Conservation (phyloP, 164 flowering plant genomes). For the Liriodendron chinense region DNA sequence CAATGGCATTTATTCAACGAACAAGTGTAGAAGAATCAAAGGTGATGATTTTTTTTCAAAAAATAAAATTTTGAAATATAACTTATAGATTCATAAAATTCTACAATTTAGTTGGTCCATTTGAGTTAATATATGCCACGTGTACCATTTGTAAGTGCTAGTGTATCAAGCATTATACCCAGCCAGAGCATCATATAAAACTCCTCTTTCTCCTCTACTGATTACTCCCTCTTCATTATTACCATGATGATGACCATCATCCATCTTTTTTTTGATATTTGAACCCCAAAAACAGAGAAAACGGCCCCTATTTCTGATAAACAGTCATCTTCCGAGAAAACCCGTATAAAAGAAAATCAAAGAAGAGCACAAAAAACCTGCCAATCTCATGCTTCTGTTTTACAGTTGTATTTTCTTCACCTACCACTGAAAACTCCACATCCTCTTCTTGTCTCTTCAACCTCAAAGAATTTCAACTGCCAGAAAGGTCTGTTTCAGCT, state of each 20-base stretch:
- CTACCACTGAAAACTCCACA: conserved; percentile 85
- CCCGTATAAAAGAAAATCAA: conserved; percentile 13
- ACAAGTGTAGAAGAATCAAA: no score
- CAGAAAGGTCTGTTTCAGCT: conserved; percentile 30
- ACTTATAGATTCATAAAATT: no score
- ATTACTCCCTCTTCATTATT: not conserved
- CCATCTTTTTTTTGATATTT: not conserved
- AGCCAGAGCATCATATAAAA: no score
- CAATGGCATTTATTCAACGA: no score
- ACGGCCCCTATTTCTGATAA: not conserved
- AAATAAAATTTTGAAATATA: no score
- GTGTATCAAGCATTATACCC: no score
- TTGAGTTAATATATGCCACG: no score
- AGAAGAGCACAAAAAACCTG: conserved; percentile 13
- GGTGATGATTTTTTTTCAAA: no score
- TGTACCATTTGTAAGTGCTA: no score
- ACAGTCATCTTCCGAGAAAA: conserved; percentile 24
- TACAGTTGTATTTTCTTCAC: conserved; percentile 49
- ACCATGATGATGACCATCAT: not conserved
- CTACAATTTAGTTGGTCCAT: no score
- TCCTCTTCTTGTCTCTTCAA: conserved; percentile 27
- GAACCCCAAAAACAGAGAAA: not conserved
- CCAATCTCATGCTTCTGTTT: conserved; percentile 33
- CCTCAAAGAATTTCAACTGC: conserved; percentile 25
- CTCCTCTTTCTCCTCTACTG: no score